Evolutionary conservation across 2,329 filamentous ascomycete genomes (phyloP), one percentile per base, ranked within the genome.

Genomic region (Talaromyces sp.): DNA sequence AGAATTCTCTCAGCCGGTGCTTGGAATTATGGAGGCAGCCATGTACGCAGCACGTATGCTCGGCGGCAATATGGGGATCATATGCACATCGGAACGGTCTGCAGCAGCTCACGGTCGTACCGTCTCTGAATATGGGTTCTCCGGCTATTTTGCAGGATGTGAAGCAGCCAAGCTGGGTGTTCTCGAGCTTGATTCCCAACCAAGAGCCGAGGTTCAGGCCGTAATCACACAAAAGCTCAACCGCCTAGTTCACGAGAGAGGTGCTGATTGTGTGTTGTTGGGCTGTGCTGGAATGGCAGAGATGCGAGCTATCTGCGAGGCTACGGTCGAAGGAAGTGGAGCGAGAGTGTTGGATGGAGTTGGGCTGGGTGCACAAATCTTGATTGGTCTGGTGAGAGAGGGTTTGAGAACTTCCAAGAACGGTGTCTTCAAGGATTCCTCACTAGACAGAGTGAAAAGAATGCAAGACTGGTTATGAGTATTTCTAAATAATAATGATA

Each of bases 11-110:
- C 72, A 81, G 57, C 82, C 82, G 0, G 73, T 79, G 4, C 78
- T 83, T 2, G 82, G 82, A 3, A 83, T 84, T 64, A 83, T 84
- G 81, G 82, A 84, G 70, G 81, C 82, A 0, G 77, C 72, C 3
- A 73, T 84, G 2, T 84, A 86, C 67, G 75, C 81, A 6, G 79
- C 82, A 6, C 72, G 82, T 8, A 84, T 82, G 63, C 75, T 85
- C 1, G 83, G 83, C 43, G 24, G 47, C 31, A 62, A 50, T 54
- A 62, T 62, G 60, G 60, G 60, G n/a, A 62, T 62, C 14, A 41
- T 62, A 62, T 62, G 60, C 22, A 62, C 47, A 45, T 62, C 60
- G 35, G 60, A 62, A 31, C 60, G 60, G 41, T 56, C 60, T 45
- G 60, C 60, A 33, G 47, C 60, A n/a, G 48, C 6, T 41, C 60